Conservation (phyloP, 331 rosid species). For the Ulmus americana region DNA sequence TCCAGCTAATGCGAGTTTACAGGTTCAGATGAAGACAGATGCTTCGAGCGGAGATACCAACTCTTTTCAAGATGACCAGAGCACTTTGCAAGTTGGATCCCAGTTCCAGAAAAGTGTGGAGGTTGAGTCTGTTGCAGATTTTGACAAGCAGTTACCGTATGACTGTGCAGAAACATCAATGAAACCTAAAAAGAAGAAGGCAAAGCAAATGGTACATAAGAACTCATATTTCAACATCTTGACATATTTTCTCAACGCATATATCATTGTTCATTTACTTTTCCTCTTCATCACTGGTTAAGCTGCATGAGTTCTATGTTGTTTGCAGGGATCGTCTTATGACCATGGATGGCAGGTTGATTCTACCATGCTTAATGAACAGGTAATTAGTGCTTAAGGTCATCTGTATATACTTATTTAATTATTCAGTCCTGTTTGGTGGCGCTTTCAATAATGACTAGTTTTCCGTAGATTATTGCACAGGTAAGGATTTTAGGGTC, state of each 20-base stretch:
- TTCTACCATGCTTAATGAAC: constrained; percentile 57
- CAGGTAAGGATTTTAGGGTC: too few species aligned
- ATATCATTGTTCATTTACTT: constrained; percentile 2
- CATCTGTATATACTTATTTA: neutral
- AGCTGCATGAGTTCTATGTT: constrained; percentile 26
- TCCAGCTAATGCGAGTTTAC: constrained; percentile 47
- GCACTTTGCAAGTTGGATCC: constrained; percentile 69
- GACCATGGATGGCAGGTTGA: constrained; percentile 91
- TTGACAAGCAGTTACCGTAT: constrained; percentile 68
- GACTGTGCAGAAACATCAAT: constrained; percentile 87
- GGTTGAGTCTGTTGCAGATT: constrained; percentile 82
- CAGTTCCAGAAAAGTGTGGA: constrained; percentile 83
- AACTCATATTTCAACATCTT: constrained; percentile 22
- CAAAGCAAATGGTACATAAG: constrained; percentile 64
- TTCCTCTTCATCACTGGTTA: constrained; percentile 17
- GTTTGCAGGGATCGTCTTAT: constrained; percentile 63
- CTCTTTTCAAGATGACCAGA: constrained; percentile 96
- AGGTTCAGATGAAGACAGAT: constrained; percentile 71
- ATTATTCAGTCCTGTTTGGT: neutral
- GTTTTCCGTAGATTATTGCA: neutral
- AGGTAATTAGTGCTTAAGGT: constrained; percentile 37
- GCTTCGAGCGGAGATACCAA: constrained; percentile 98
- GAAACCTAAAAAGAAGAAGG: constrained; percentile 84
- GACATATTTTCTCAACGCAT: constrained; percentile 12
- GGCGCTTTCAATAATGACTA: neutral